Conservation (phyloP, 2,329 filamentous ascomycete genomes). For the Pseudogymnoascus sp. region DNA sequence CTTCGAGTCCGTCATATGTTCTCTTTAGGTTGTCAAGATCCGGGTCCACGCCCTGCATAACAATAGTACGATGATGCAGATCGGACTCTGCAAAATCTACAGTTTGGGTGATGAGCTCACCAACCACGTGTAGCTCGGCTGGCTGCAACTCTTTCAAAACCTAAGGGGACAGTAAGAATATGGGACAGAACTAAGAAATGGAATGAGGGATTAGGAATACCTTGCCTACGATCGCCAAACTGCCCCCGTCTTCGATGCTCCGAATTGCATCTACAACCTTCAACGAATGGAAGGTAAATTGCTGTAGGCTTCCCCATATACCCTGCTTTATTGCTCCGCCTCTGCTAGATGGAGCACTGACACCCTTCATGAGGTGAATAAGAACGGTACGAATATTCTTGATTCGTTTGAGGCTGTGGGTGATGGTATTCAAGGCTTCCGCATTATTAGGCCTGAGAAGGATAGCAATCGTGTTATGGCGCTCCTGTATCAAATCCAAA, state of each 20-base stretch:
- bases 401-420: slow-evolving; percentile 58
- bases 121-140: slow-evolving; percentile 54
- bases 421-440: slow-evolving; percentile 46
- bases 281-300: slow-evolving; percentile 66
- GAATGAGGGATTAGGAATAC: slow-evolving; percentile 28
- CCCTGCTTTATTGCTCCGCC: slow-evolving; percentile 46
- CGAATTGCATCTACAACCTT: slow-evolving; percentile 59
- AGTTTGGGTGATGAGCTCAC: slow-evolving; percentile 62
- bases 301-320: slow-evolving; percentile 63
- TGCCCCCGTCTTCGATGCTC: slow-evolving; percentile 47
- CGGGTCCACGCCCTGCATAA: slow-evolving; percentile 63
- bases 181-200: neutral
- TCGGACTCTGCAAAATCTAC: slow-evolving; percentile 76
- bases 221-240: slow-evolving; percentile 46
- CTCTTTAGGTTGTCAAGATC: slow-evolving; percentile 72
- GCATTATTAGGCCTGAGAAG: slow-evolving; percentile 64
- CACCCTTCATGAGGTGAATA: slow-evolving; percentile 67
- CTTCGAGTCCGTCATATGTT: slow-evolving; percentile 69
- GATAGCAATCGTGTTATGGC: slow-evolving; percentile 61
- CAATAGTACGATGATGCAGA: slow-evolving; percentile 62
- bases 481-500: slow-evolving; percentile 57
- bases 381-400: slow-evolving; percentile 68
- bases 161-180: slow-evolving; percentile 29
- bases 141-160: slow-evolving; percentile 54
- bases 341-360: slow-evolving; percentile 41